Evolutionary conservation across 2,329 filamentous ascomycete genomes (phyloP).

Genomic region (Aspergillus glaucus): DNA sequence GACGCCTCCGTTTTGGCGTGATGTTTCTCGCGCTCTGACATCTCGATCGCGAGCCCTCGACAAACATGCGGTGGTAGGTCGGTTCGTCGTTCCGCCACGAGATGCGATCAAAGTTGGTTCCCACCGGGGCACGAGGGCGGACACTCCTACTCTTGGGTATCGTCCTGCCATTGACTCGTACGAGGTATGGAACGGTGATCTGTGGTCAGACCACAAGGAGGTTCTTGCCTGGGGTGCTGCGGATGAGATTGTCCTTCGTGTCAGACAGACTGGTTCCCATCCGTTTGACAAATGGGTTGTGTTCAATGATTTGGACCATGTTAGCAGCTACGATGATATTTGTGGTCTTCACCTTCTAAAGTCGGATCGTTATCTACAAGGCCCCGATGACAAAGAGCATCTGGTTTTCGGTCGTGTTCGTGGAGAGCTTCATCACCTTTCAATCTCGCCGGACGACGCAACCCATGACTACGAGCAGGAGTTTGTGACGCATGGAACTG

Average conservation of each 20-base stretch:
- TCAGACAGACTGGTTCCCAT: constrained; percentile 38
- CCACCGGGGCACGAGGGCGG: constrained; percentile 32
- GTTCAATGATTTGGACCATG: constrained; percentile 46
- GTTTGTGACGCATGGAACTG: constrained; percentile 39
- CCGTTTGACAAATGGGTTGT: constrained; percentile 42
- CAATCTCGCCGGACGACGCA: constrained; percentile 24
- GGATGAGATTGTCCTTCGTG: constrained; percentile 48
- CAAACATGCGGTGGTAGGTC: constrained; percentile 49
- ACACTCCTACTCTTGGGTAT: constrained; percentile 51
- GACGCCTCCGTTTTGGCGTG: constrained; percentile 40
- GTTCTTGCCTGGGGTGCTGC: constrained; percentile 57
- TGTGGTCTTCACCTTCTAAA: constrained; percentile 50
- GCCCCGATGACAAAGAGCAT: constrained; percentile 32
- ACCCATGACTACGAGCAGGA: constrained; percentile 29
- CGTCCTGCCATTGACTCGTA: constrained; percentile 54
- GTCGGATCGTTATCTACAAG: constrained; percentile 31
- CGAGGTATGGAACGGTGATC: constrained; percentile 43
- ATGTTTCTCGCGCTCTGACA: constrained; percentile 49
- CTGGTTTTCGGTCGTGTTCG: constrained; percentile 53
- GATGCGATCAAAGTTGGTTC: constrained; percentile 35
- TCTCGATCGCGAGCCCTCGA: constrained; percentile 54
- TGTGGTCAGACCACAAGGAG: constrained; percentile 48
- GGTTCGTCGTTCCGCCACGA: constrained; percentile 44
- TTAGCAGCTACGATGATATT: constrained; percentile 55
- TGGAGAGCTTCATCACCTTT: constrained; percentile 44